Conservation (phyloP, 2,329 filamentous ascomycete genomes). For the Aspergillus brunneoviolaceus region DNA sequence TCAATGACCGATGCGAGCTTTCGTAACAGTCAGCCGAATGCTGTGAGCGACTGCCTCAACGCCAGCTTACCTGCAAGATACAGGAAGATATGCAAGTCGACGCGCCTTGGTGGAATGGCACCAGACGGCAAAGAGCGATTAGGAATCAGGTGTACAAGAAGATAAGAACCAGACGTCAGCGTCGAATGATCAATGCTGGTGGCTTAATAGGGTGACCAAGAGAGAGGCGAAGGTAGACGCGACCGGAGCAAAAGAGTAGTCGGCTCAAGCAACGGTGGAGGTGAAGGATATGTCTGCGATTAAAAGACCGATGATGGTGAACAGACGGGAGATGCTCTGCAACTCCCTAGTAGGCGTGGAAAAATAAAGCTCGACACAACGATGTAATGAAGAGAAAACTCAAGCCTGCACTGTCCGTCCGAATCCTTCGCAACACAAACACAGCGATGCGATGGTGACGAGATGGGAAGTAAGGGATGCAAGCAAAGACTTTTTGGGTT, state of each 20-base stretch:
- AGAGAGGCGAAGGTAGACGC: slow-evolving; percentile 25
- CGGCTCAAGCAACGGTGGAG: slow-evolving; percentile 23
- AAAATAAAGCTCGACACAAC: slow-evolving; percentile 23
- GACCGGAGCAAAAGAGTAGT: slow-evolving; percentile 22
- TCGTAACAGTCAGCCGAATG: slow-evolving; percentile 12
- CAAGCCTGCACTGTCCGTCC: slow-evolving; percentile 10
- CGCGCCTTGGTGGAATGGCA: slow-evolving; percentile 3
- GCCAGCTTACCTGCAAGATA: slow-evolving; percentile 18
- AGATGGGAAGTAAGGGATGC: slow-evolving; percentile 5
- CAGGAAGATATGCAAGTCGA: slow-evolving; percentile 12
- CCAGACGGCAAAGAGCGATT: slow-evolving; percentile 18
- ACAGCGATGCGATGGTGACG: slow-evolving; percentile 7
- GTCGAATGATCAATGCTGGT: slow-evolving; percentile 13
- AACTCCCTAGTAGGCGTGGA: slow-evolving; percentile 28
- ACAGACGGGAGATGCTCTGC: slow-evolving; percentile 38
- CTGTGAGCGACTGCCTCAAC: background rate
- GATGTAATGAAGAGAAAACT: slow-evolving; percentile 18
- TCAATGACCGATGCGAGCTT: slow-evolving; percentile 1
- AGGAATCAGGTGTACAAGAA: slow-evolving; percentile 22
- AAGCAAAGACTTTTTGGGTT: slow-evolving; percentile 14
- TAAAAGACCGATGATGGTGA: slow-evolving; percentile 21
- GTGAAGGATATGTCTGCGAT: slow-evolving; percentile 16
- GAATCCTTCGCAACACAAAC: slow-evolving; percentile 13
- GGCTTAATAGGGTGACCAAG: slow-evolving; percentile 8
- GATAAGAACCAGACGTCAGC: slow-evolving; percentile 15